Evolutionary conservation across 148 eudicot species (phyloP).

Genomic region (Hydrangea macrophylla): DNA sequence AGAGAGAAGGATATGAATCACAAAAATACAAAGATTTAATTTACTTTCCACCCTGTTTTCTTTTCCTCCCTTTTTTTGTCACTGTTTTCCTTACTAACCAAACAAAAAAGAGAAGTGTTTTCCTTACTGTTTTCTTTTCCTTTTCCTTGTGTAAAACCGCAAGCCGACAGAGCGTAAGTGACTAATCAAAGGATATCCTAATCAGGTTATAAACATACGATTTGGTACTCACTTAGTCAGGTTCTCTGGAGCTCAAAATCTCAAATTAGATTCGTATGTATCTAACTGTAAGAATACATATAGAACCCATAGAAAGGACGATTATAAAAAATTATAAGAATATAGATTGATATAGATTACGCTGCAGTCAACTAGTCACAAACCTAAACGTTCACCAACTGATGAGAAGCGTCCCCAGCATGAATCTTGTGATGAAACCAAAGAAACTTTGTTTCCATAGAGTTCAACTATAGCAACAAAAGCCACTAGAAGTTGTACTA

Average conservation of each 20-base stretch:
- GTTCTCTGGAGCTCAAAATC: neutral
- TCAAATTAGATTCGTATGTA: constrained; percentile 6
- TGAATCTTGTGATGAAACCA: constrained; percentile 39
- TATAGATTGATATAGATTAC: neutral
- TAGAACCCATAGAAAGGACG: neutral
- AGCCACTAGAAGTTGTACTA: constrained; percentile 53
- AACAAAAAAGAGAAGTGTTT: too few relatives aligned
- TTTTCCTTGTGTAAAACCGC: too few relatives aligned
- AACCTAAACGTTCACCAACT: constrained; percentile 54
- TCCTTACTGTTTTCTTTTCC: too few relatives aligned
- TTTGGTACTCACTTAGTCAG: neutral
- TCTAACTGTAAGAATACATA: neutral
- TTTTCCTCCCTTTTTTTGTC: too few relatives aligned
- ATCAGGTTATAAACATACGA: too few relatives aligned
- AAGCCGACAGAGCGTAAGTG: too few relatives aligned
- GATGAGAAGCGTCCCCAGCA: constrained; percentile 50
- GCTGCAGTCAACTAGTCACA: neutral
- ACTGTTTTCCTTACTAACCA: too few relatives aligned
- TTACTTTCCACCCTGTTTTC: too few relatives aligned
- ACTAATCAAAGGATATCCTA: too few relatives aligned
- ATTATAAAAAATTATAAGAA: neutral
- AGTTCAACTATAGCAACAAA: constrained; percentile 49
- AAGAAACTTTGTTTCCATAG: constrained; percentile 43
- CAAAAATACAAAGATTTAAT: too few relatives aligned
- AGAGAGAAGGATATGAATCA: too few relatives aligned